Base-by-base conservation (phyloP, 352 stramenopile genomes). In the Globisporangium sylvaticum region DNA sequence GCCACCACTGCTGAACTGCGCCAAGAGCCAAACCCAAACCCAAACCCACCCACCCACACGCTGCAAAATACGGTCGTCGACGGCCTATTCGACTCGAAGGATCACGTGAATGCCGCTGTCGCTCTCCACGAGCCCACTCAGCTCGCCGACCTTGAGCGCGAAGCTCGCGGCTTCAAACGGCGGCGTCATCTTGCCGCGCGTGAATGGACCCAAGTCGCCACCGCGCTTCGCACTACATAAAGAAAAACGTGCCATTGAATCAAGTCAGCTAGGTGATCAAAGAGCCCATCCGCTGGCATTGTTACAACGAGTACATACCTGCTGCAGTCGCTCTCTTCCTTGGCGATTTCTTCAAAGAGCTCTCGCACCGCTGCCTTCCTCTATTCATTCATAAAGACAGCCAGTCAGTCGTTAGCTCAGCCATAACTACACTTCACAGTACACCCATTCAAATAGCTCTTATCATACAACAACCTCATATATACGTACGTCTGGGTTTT, bases 31-130 rank as follows among this genome's bases (percentile, higher is more conserved):
- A 48, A 55, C 53, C 39, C 27, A 9, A n/a, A n/a, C n/a, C 37
- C 62, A 44, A 48, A 55, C 53, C 39, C 27, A 9, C 52, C 39
- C 25, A 10, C 56, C 32, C 24, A 22, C 15, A n/a, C 39, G 64
- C 54, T 54, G 31, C 34, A 65, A 48, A 37, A 58, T 58, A 68
- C 34, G 15, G 39, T 48, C 27, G 46, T 32, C 29, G 37, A 9
- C 34, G 18, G 39, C 50, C 56, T 83, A 93, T 81, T 80, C 85
- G 69, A 91, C 71, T 62, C 97, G 87, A 62, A 98, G 92, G 62
- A 99, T 99, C 58, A 99, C 89, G 84, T 99, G 97, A 66, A 98
- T 88, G 56, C 97, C 97, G 66, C 88, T 98, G 70, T 99, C 96
- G 55, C 89, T 98, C 65, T 97, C 94, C 29, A 99, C 92, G 68